Evolutionary conservation across 208 protist genomes (phyloP).

Genomic region (Blastocrithidia nonstop): DNA sequence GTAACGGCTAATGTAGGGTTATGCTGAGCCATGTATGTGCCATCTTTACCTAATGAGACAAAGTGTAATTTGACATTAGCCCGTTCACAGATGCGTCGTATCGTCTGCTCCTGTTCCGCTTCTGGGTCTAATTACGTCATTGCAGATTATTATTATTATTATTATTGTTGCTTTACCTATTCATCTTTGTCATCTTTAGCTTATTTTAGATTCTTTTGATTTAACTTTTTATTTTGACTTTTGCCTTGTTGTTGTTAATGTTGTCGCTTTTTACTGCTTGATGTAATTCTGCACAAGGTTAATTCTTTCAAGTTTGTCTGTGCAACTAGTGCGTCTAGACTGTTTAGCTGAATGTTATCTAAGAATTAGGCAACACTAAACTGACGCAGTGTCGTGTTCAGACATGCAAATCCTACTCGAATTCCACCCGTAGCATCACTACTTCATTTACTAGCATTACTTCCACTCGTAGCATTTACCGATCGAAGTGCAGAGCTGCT

Average conservation of each 20-base stretch:
- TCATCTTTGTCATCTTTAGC: no score
- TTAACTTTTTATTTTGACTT: no score
- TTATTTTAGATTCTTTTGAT: no score
- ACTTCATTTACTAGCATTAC: background rate
- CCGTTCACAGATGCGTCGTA: constrained; percentile 72
- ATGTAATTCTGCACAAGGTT: constrained; percentile 5
- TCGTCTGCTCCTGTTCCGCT: constrained; percentile 26
- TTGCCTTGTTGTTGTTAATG: no score
- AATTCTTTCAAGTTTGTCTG: constrained; percentile 82
- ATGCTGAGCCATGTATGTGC: background rate
- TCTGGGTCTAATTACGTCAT: constrained; percentile 1
- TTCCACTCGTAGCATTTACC: no score
- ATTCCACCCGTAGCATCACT: constrained; percentile 13
- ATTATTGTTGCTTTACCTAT: no score
- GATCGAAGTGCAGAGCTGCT: no score
- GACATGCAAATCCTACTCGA: constrained; percentile 46
- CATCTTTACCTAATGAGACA: constrained; percentile 9
- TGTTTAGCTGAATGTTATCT: constrained; percentile 54
- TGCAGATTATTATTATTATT: no score
- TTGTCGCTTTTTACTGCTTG: no score
- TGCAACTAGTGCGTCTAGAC: constrained; percentile 57
- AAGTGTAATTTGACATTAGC: constrained; percentile 31
- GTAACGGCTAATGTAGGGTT: background rate
- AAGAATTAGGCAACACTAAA: constrained; percentile 60
- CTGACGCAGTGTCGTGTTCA: constrained; percentile 78